Conservation (phyloP, 352 stramenopile species). For the Pythium coloratum region DNA sequence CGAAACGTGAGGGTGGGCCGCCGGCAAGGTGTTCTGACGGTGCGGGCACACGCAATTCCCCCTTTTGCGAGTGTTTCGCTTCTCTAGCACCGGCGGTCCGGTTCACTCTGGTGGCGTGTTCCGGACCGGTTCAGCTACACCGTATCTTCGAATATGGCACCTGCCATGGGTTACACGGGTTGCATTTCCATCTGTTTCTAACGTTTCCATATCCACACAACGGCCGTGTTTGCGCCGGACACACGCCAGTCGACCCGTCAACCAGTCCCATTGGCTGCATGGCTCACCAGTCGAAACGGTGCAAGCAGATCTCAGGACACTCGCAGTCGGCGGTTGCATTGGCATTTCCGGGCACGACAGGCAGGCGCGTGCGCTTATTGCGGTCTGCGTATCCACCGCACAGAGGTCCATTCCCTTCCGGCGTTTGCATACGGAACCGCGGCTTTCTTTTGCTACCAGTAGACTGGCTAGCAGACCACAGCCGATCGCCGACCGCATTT, state of each 20-base stretch:
- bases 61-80: slow-evolving; percentile 17
- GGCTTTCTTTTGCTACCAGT: too few species aligned
- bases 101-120: slow-evolving; percentile 5
- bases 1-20: slow-evolving; percentile 26
- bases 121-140: slow-evolving; percentile 16
- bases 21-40: slow-evolving; percentile 18
- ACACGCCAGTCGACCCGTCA: slow-evolving; percentile 23
- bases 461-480: neutral
- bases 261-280: slow-evolving; percentile 17
- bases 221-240: neutral
- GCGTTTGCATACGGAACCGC: too few species aligned
- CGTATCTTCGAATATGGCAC: slow-evolving; percentile 12
- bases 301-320: neutral
- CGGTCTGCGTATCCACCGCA: slow-evolving; percentile 3
- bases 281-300: slow-evolving; percentile 15
- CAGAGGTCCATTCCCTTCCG: neutral
- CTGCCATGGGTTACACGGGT: neutral
- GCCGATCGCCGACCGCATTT: neutral
- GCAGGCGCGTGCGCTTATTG: neutral
- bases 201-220: slow-evolving; percentile 14
- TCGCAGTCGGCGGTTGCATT: slow-evolving; percentile 2
- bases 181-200: neutral
- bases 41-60: slow-evolving; percentile 18
- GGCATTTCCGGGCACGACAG: neutral
- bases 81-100: slow-evolving; percentile 28